Base-by-base conservation (phyloP, 306 rosid genomes). In the Morella rubra region DNA sequence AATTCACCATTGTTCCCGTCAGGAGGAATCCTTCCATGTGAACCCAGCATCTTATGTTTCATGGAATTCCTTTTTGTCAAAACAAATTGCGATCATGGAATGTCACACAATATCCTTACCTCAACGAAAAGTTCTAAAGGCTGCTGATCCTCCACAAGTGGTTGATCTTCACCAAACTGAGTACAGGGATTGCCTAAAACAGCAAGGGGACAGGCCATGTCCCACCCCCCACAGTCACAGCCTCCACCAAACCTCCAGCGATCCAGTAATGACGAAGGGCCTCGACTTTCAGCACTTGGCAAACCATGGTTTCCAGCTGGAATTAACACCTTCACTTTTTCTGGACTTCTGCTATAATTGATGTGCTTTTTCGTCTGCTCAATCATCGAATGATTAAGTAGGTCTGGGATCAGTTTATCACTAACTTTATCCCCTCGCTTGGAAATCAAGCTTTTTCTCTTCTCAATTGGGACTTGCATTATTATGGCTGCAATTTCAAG, bases 181-280 rank as follows among this genome's bases (percentile, higher is more conserved):
- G 81, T 78, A 85, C 76, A 52, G 2, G 89, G 96, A 83, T 90
- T 92, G 77, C 91, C 91, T 72, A 96, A 86, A 81, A 92, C 83
- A 47, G 85, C 60, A 53, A 96, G 88, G 82, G 98, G 99, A 76
- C 98, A 96, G 16, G 96, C 90, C 97, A 96, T 92, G 84, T 96
- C 99, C 99, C 98, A 96, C 56, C 98, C 97, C 32, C 99, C 99
- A 61, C 98, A 96, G 75, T 96, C 98, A 72, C 99, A 96, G 14
- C 97, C 93, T 52, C 98, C 99, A 46, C 98, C 98, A 32, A 78
- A 80, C 74, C 96, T 89, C 91, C 96, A 84, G 50, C 98, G 89
- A 84, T 87, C 93, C 47, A 96, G 90, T 82, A 96, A 88, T 2
- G 93, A 47, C 0, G 98, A 92, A 53, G 98, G 99, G 64, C 91